These are phyloP conservation scores for Trametes cinnabarina DNA, from an alignment of 768 basidiomycete genomes.

Conservation along the genomic window DNA sequence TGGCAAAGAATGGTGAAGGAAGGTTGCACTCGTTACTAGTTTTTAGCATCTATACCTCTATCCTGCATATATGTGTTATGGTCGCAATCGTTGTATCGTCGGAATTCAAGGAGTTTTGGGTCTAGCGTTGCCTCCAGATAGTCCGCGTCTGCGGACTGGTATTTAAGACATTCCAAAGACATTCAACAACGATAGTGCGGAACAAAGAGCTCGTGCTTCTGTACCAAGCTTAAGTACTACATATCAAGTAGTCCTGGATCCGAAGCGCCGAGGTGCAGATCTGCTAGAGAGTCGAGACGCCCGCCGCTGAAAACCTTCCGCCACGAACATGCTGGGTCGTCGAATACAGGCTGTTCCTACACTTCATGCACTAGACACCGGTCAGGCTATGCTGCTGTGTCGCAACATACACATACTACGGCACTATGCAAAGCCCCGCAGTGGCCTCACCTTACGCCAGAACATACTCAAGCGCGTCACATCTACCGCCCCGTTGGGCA, in stretches of 20 bases:
- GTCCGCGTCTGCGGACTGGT: too few species aligned
- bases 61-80: slow-evolving; percentile 18
- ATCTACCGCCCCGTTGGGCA: slow-evolving; percentile 13
- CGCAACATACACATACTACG: background rate
- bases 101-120: slow-evolving; percentile 7
- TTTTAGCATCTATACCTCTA: slow-evolving; percentile 20
- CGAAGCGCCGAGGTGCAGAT: too few species aligned
- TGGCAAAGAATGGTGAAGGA: slow-evolving; percentile 39
- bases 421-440: background rate
- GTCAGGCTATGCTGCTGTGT: background rate
- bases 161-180: too few species aligned
- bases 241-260: too few species aligned
- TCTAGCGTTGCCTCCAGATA: too few species aligned
- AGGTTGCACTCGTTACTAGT: slow-evolving; percentile 27
- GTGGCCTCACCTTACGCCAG: background rate
- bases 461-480: background rate
- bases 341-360: background rate
- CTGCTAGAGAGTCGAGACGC: too few species aligned
- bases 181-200: too few species aligned
- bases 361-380: background rate
- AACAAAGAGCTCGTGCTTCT: too few species aligned
- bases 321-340: slow-evolving; percentile 7
- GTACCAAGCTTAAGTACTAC: too few species aligned
- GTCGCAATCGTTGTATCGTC: slow-evolving; percentile 17
- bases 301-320: background rate